Evolutionary conservation across 2,329 filamentous ascomycete species (phyloP), one percentile per base, ranked within the genome.

Genomic region (Furcasterigmium sp.): DNA sequence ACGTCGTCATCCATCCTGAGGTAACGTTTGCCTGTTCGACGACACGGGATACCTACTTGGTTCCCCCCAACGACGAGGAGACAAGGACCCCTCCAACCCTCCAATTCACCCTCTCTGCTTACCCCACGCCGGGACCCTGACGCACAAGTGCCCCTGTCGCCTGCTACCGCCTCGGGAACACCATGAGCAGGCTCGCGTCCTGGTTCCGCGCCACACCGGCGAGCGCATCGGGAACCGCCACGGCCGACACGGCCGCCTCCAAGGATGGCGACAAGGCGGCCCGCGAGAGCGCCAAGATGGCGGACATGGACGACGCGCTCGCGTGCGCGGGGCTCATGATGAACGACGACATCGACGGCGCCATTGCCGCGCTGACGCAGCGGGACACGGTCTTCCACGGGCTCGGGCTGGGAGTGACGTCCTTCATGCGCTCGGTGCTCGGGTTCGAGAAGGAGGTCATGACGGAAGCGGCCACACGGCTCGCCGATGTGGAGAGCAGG

Each of bases 391-490:
- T 87, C n/a, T 97, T 94, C 59, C 93, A 98, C 64, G 72, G 85
- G 69, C 75, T 97, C 26, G 91, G 90, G 23, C 74, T 84, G 51
- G 85, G 88, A 41, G 82, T 95, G 26, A 82, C 90, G 17, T 81
- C 80, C 36, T 97, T 97, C 60, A 83, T 97, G 64, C 77, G 83
- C 53, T 90, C 91, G 15, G 84, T 93, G 3, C 69, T 97, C 2
- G 91, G 91, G 2, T 93, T 95, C 55, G 93, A 97, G 65, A 91
- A 94, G 62, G 83, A 93, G 4, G 76, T 94, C 51, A 93, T 97
- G 85, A 81, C 80, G 44, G 82, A 94, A 69, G 89, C 93, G 18
- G 80, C 81, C 13, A 75, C 80, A 20, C 76, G 80, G 39, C 73
- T 98, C 20, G 75, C 75, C 40, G 80, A 85, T 36, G 88, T 88